Evolutionary conservation across 345 rosid species (phyloP), one percentile per base, ranked within the genome.

Genomic region (Hibiscus trionum): DNA sequence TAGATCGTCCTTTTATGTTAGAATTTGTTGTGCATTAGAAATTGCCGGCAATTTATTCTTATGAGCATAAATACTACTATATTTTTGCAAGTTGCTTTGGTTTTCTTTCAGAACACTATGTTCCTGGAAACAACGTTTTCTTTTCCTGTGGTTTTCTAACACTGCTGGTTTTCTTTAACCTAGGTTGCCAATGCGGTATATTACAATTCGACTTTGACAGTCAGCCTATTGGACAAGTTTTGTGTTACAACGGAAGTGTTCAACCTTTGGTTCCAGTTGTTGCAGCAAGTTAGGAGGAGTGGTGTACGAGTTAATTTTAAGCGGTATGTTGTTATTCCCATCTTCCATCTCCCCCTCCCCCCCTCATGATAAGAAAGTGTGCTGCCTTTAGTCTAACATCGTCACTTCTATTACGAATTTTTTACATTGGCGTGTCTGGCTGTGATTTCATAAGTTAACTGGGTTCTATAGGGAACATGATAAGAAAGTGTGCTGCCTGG

Each of bases 401-500:
- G 47, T 44, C 46, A 12, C 3, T 44, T 15, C 24, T 66, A 46
- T 44, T 12, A 29, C n/a, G 67, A 35, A 63, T 9, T 33, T 65
- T 72, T 39, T 19, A 27, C n/a, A 12, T 52, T 6, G 44, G 66
- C 15, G 69, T 26, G 58, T 50, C 50, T 39, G 58, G 60, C n/a
- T 59, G 11, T 62, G 61, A 71, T 57, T 46, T 46, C 67, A 53
- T 42, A 35, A 79, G 56, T 72, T 33, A 59, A 76, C 53, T 82
- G 69, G 70, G 53, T 66, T 37, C 75, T 65, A 64, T 88, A 96
- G 99, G 88, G 98, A 87, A 73, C 91, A 96, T 71, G 96, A 88
- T 77, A 96, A 96, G 82, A 96, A 96, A 83, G 93, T 96, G 53
- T 96, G 99, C 83, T 91, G 97, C 84, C 81, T 96, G 88, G 99